phyloP scores from a whole-genome alignment of 169 alveolate species.

The Plasmodium knowlesi region DNA sequence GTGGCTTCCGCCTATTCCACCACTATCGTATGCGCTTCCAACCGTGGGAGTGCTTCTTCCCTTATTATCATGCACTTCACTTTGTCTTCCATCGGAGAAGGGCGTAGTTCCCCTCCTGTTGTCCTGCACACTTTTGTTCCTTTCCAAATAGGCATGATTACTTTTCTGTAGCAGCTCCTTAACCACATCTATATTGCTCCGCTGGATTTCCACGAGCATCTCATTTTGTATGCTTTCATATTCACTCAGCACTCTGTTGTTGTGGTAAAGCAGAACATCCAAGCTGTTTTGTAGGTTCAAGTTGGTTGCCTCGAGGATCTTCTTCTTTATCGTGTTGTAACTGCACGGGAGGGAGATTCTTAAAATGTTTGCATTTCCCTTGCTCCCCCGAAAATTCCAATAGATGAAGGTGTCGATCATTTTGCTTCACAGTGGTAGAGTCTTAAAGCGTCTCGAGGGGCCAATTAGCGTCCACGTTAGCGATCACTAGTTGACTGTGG shows the following conservation, averaged over 20 bases:
- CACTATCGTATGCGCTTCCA: not conserved
- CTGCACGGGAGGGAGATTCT: slow-evolving; percentile 69
- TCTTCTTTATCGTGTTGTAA: slow-evolving; percentile 59
- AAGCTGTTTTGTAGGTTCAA: slow-evolving; percentile 35
- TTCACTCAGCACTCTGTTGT: slow-evolving; percentile 51
- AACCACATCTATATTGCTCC: slow-evolving; percentile 38
- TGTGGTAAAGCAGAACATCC: slow-evolving; percentile 62
- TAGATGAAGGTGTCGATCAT: slow-evolving; percentile 61
- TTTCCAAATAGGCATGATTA: slow-evolving; percentile 35
- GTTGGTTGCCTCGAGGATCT: slow-evolving; percentile 36
- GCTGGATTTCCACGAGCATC: slow-evolving; percentile 60
- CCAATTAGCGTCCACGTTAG: too few species aligned
- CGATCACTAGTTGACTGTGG: not conserved
- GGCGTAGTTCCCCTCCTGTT: not conserved
- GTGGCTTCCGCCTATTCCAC: not conserved
- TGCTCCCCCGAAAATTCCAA: slow-evolving; percentile 65
- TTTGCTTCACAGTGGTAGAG: not conserved
- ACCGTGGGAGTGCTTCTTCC: not conserved
- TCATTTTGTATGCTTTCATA: slow-evolving; percentile 65
- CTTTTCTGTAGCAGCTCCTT: slow-evolving; percentile 27
- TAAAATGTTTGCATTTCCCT: slow-evolving; percentile 39
- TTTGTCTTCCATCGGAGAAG: not conserved
- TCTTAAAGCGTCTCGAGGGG: not conserved
- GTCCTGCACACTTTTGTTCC: slow-evolving; percentile 28
- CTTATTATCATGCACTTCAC: not conserved